Evolutionary conservation across 1,284 basidiomycete species (phyloP).

Genomic region (Lignosus rhinocerotis): DNA sequence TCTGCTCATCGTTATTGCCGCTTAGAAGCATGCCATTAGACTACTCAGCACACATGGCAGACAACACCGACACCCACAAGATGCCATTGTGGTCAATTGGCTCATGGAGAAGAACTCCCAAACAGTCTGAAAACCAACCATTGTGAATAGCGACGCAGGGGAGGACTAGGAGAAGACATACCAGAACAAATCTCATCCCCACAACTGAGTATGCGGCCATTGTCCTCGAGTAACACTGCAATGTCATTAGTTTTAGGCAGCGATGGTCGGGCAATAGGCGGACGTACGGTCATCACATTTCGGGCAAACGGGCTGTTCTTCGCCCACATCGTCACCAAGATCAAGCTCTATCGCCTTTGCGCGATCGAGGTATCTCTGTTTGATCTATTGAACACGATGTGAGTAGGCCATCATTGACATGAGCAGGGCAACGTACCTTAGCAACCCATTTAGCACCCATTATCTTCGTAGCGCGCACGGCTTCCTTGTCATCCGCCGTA

Average conservation of each 20-base stretch:
- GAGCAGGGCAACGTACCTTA: constrained; percentile 37
- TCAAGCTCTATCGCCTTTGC: constrained; percentile 44
- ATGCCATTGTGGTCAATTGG: constrained; percentile 54
- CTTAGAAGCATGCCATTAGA: constrained; percentile 30
- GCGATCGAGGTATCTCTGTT: constrained; percentile 46
- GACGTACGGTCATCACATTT: constrained; percentile 55
- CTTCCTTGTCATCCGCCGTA: constrained; percentile 46
- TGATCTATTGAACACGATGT: constrained; percentile 33
- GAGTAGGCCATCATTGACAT: background rate
- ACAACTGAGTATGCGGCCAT: constrained; percentile 53
- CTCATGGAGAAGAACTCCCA: constrained; percentile 49
- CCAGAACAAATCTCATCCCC: constrained; percentile 65
- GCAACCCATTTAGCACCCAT: constrained; percentile 57
- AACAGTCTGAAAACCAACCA: constrained; percentile 43
- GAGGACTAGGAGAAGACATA: constrained; percentile 20
- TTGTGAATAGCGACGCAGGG: background rate
- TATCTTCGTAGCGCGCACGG: constrained; percentile 52
- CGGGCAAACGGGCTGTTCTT: constrained; percentile 47
- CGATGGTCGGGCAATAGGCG: background rate
- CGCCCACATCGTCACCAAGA: constrained; percentile 43
- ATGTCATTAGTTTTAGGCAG: background rate
- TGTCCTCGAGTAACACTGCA: constrained; percentile 48
- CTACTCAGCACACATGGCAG: background rate
- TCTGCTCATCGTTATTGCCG: constrained; percentile 53
- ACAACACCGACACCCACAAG: constrained; percentile 44